Percentiles rank a stretch among this genome's conserved stretches.
Evolutionary conservation across 352 stramenopile genomes (phyloP).

Genomic region (Pythium myriotylum): DNA sequence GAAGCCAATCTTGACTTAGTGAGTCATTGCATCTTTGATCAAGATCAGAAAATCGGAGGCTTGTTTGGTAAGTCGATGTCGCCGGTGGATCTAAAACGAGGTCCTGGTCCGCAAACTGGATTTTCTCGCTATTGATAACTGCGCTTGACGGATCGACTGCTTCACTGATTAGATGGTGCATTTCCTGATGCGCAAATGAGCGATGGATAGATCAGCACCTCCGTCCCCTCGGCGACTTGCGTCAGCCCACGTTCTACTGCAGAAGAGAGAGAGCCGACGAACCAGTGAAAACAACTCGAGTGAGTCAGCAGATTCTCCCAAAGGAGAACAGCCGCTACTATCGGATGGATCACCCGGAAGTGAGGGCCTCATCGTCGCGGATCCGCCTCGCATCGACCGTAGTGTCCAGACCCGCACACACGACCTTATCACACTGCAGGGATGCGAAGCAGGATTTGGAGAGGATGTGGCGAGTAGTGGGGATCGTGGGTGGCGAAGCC

Average conservation of each 20-base stretch:
- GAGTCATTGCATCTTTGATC: too few relatives aligned
- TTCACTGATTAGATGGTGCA: too few relatives aligned
- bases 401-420: constrained; percentile 55
- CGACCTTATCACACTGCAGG: constrained; percentile 50
- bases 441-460: neutral
- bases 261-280: neutral
- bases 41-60: too few relatives aligned
- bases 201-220: neutral
- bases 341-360: neutral
- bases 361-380: neutral
- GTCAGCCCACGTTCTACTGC: neutral
- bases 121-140: too few relatives aligned
- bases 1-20: too few relatives aligned
- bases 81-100: too few relatives aligned
- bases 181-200: too few relatives aligned
- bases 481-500: constrained; percentile 66
- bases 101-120: too few relatives aligned
- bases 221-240: neutral
- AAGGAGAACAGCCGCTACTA: neutral
- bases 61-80: too few relatives aligned
- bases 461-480: constrained; percentile 9
- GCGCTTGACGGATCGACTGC: too few relatives aligned
- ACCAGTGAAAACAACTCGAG: neutral
- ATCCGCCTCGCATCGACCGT: constrained; percentile 35
- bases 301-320: neutral